Evolutionary conservation across 192 early-diverging fungal genomes (phyloP).

Genomic region (Coemansia sp.): DNA sequence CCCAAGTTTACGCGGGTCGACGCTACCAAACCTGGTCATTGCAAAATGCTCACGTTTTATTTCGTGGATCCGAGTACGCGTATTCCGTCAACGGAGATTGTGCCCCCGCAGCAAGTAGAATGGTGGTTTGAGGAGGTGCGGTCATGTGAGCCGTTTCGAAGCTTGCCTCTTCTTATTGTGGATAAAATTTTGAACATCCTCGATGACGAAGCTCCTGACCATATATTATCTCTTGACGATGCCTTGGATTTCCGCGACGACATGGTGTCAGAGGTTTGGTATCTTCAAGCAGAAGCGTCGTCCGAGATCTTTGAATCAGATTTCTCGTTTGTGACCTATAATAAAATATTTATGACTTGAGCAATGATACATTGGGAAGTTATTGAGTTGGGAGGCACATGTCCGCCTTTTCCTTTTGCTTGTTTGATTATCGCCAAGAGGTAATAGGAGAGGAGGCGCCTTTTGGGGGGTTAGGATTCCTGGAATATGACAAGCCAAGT

Average conservation of each 20-base stretch:
- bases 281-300: neutral
- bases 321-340: too few relatives aligned
- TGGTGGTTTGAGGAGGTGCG: constrained; percentile 22
- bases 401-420: too few relatives aligned
- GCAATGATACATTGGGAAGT: too few relatives aligned
- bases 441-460: too few relatives aligned
- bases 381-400: too few relatives aligned
- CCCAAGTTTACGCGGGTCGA: constrained; percentile 56
- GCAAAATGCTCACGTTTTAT: constrained; percentile 66
- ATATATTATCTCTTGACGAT: constrained; percentile 36
- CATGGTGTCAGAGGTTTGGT: neutral
- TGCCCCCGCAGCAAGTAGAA: constrained; percentile 61
- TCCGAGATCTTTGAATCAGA: neutral
- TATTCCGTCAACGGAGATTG: constrained; percentile 54
- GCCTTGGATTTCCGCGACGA: constrained; percentile 40
- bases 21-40: constrained; percentile 55
- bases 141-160: neutral
- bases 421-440: too few relatives aligned
- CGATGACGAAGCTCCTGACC: constrained; percentile 6
- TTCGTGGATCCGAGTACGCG: constrained; percentile 58
- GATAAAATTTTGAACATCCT: constrained; percentile 2
- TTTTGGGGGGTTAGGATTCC: too few relatives aligned
- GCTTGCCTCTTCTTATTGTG: constrained; percentile 15
- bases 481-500: too few relatives aligned
- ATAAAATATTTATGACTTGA: too few relatives aligned